Evolutionary conservation across 257 asterid species (phyloP).

Genomic region (Solanum sejunctum): DNA sequence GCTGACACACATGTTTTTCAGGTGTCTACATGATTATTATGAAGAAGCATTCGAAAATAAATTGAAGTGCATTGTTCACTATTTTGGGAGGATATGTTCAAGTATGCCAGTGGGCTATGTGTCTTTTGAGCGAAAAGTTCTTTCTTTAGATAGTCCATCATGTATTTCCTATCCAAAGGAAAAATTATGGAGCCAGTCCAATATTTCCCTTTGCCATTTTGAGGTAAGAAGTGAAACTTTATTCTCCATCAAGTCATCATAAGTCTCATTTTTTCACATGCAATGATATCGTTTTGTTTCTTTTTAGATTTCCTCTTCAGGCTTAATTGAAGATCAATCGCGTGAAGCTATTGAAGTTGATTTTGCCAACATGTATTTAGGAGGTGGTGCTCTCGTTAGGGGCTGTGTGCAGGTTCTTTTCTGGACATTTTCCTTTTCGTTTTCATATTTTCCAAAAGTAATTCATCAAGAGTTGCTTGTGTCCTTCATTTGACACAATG

Average conservation of each 20-base stretch:
- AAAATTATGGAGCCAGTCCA: constrained; percentile 56
- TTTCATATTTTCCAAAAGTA: neutral
- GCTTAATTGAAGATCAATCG: constrained; percentile 71
- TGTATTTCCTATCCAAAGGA: constrained; percentile 36
- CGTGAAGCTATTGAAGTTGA: constrained; percentile 78
- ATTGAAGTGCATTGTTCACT: constrained; percentile 74
- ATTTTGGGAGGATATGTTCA: constrained; percentile 58
- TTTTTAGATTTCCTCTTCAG: constrained; percentile 44
- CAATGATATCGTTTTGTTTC: neutral
- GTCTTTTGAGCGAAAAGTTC: constrained; percentile 80
- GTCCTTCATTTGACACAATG: neutral
- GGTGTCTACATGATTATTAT: constrained; percentile 51
- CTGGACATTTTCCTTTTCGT: neutral
- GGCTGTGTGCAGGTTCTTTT: constrained; percentile 68
- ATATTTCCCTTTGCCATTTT: constrained; percentile 43
- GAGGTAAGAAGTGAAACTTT: constrained; percentile 34
- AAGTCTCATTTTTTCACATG: neutral
- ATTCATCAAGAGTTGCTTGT: neutral
- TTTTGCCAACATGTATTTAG: constrained; percentile 76
- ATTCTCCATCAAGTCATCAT: neutral
- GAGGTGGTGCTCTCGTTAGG: constrained; percentile 75
- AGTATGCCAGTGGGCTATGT: constrained; percentile 55
- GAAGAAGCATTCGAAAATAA: constrained; percentile 45
- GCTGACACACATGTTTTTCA: constrained; percentile 9
- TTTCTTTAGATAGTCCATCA: constrained; percentile 23